Evolutionary conservation across 306 rosid genomes (phyloP).

Genomic region (Dalbergia cultrata): DNA sequence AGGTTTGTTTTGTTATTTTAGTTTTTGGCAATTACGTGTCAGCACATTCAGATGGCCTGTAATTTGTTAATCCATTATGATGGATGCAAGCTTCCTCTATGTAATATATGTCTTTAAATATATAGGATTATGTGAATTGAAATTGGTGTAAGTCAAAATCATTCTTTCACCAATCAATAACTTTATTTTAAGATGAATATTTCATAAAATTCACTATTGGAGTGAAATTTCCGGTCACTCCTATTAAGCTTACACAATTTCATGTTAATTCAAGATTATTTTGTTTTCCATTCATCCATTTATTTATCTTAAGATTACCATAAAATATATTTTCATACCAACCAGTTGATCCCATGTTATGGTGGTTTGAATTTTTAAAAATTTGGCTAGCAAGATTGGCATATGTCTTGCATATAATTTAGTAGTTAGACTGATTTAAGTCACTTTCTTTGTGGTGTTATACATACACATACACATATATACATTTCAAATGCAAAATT

Average conservation of each 20-base stretch:
- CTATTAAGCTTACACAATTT: neutral
- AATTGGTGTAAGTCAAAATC: constrained; percentile 23
- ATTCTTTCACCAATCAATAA: constrained; percentile 13
- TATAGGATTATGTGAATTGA: constrained; percentile 25
- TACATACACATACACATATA: neutral
- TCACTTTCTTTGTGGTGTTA: neutral
- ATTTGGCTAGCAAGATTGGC: neutral
- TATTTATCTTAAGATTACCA: constrained; percentile 22
- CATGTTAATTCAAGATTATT: neutral
- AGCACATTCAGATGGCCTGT: neutral
- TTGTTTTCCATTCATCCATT: neutral
- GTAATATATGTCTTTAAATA: neutral
- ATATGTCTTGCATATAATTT: constrained; percentile 8
- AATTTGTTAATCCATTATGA: constrained; percentile 15
- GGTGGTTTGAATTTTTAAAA: neutral
- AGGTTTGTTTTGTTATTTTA: constrained; percentile 21
- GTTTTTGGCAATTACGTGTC: constrained; percentile 29
- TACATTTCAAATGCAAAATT: neutral
- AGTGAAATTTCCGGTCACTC: constrained; percentile 22
- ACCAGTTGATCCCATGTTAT: constrained; percentile 16
- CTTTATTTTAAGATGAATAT: constrained; percentile 7
- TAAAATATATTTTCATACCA: neutral
- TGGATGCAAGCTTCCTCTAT: constrained; percentile 24
- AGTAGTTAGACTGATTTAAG: constrained; percentile 2
- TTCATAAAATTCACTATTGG: constrained; percentile 2